These are phyloP conservation scores for Skeletonema marinoi DNA, from an alignment of 108 stramenopile genomes.

Conservation along the genomic window DNA sequence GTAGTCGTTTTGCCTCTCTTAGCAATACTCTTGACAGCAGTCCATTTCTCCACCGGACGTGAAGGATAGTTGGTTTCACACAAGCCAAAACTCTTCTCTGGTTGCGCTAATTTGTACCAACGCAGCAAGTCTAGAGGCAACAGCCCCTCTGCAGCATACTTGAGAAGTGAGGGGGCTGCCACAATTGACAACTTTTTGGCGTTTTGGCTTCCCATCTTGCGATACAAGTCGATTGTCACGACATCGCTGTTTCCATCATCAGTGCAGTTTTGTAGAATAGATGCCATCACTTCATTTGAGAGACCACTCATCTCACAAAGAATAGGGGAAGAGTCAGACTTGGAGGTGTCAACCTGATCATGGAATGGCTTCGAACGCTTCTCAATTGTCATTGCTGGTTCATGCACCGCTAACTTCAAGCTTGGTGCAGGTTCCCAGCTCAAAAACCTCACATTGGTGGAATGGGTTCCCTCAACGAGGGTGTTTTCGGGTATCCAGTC, in stretches of 20 bases:
- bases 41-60: constrained; percentile 49
- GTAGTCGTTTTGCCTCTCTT: constrained; percentile 9
- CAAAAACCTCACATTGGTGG: constrained; percentile 41
- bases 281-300: constrained; percentile 28
- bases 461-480: constrained; percentile 12
- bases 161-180: constrained; percentile 48
- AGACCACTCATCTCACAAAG: constrained; percentile 48
- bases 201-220: constrained; percentile 41
- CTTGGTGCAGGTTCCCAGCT: constrained; percentile 34
- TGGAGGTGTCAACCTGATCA: constrained; percentile 13
- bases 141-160: constrained; percentile 49
- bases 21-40: constrained; percentile 1
- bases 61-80: constrained; percentile 41
- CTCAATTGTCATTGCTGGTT: constrained; percentile 29
- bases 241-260: background rate
- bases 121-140: constrained; percentile 36
- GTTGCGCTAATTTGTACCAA: constrained; percentile 41
- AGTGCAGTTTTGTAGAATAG: constrained; percentile 38
- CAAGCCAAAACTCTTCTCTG: constrained; percentile 29
- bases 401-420: constrained; percentile 34
- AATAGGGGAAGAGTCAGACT: constrained; percentile 8
- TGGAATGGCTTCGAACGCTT: constrained; percentile 23
- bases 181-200: constrained; percentile 52
- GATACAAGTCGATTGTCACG: constrained; percentile 41
- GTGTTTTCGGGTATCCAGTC: constrained; percentile 54